A percentile compares a stretch with the other conserved stretches of the same genome.
These are phyloP conservation scores for Zasmidium angulare DNA, from an alignment of 2,329 filamentous ascomycete species.

Conservation along the genomic window DNA sequence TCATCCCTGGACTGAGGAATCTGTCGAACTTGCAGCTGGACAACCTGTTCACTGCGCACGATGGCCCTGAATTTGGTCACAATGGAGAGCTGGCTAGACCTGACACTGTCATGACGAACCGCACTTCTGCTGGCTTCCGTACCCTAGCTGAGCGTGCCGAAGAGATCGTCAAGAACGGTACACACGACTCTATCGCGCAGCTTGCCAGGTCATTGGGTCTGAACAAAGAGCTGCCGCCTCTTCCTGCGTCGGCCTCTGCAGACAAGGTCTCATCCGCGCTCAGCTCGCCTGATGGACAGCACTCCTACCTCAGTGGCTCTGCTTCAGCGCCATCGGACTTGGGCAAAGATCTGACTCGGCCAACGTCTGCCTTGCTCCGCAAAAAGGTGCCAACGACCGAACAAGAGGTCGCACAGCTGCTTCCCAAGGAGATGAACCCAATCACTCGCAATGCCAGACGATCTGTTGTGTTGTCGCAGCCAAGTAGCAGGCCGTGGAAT, in stretches of 20 bases:
- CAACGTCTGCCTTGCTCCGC: conserved; percentile 31
- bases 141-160: conserved; percentile 39
- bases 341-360: conserved; percentile 24
- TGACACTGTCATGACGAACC: conserved; percentile 35
- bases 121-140: conserved; percentile 39
- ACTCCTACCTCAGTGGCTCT: conserved; percentile 32
- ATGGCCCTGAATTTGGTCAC: conserved; percentile 31
- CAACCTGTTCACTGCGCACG: conserved; percentile 38
- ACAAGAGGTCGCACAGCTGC: conserved; percentile 31
- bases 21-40: conserved; percentile 36
- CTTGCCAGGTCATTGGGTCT: conserved; percentile 19
- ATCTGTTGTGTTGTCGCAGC: conserved; percentile 34
- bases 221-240: conserved; percentile 39
- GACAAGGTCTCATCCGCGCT: conserved; percentile 26
- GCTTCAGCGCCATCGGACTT: conserved; percentile 34
- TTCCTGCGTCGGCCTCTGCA: conserved; percentile 32
- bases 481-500: conserved; percentile 49
- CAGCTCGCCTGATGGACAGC: conserved; percentile 25
- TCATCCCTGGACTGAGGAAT: conserved; percentile 45
- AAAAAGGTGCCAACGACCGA: conserved; percentile 31
- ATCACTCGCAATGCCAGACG: conserved; percentile 33
- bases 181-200: conserved; percentile 35
- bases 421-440: conserved; percentile 35
- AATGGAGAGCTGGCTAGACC: conserved; percentile 25
- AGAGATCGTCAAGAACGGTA: conserved; percentile 38